Base-by-base conservation (phyloP, 352 stramenopile species). In the Phytophthora tubulina region DNA sequence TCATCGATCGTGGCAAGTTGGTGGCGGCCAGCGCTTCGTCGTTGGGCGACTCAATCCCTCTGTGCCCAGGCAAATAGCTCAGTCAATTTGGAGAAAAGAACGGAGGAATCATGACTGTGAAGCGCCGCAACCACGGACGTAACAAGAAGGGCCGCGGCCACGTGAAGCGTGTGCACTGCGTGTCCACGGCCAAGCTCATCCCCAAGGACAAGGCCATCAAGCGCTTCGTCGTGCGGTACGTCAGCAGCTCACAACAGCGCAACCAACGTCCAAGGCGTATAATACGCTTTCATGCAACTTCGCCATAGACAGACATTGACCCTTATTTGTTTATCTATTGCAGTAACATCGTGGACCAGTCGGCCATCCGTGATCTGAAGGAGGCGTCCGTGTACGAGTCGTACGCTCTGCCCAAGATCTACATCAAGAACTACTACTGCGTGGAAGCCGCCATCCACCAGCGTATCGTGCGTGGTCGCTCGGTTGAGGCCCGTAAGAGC, bases 371-470 rank as follows among this genome's bases (percentile, higher is more conserved):
- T 95, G 97, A 99, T 88, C 96, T 99, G 80, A 98, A 98, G 85
- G 98, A 99, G 78, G 94, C 97, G 41, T 98, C 93, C 30, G 97
- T 99, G 63, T 99, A 99, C 91, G 96, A 99, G 85, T 98, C 98
- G 82, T 99, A 99, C 89, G 92, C 96, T 67, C 87, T 99, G 70
- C 98, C 98, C 71, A 99, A 99, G 93, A 97, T 99, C 72, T 99
- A 99, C 94, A 98, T 99, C 80, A 99, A 99, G 97, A 99, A 99
- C 95, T 99, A 99, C 86, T 99, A 99, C 93, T 99, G 97, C 84
- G 96, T 99, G 33, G 97, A 99, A 80, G 97, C 97, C 53, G 98
- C 98, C 61, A 98, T 99, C 66, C 98, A 99, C 91, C 97, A 99
- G 87, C 97, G 98, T 87, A 99, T 99, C 80, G 98, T 99, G 57